phyloP scores from a whole-genome alignment of 345 rosid species.

The Kandelia obovata region DNA sequence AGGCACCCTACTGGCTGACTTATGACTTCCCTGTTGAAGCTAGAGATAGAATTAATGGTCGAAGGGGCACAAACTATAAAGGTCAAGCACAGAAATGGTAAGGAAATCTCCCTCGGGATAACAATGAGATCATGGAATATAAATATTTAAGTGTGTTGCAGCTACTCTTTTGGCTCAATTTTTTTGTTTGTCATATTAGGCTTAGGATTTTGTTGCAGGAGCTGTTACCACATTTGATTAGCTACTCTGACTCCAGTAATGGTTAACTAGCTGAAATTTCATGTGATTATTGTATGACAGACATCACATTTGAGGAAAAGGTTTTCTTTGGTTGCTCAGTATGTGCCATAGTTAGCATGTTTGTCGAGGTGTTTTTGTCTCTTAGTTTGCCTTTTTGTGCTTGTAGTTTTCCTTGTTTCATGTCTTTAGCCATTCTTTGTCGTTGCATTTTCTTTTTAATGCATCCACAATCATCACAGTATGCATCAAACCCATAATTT shows the following conservation, averaged over 20 bases:
- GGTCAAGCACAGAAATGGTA: conserved; percentile 90
- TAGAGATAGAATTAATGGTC: conserved; percentile 44
- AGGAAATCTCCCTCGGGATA: background rate
- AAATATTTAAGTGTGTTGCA: background rate
- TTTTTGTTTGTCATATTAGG: background rate
- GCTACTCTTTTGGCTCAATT: background rate
- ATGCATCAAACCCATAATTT: too few species aligned
- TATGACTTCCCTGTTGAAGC: conserved; percentile 59
- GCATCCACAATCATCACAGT: too few species aligned
- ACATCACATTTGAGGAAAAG: background rate
- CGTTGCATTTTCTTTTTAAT: too few species aligned
- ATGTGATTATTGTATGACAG: background rate
- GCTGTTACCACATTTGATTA: background rate
- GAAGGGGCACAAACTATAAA: conserved; percentile 65
- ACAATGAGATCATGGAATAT: background rate
- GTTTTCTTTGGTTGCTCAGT: background rate
- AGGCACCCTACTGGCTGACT: conserved; percentile 78
- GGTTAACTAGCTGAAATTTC: background rate
- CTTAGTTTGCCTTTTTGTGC: too few species aligned
- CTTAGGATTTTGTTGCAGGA: too few species aligned
- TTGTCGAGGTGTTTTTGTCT: too few species aligned
- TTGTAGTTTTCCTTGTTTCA: too few species aligned
- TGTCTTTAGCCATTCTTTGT: too few species aligned
- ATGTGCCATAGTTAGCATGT: too few species aligned
- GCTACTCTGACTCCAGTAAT: background rate